Conservation (phyloP, 208 protist species). For the Leishmania guyanensis region DNA sequence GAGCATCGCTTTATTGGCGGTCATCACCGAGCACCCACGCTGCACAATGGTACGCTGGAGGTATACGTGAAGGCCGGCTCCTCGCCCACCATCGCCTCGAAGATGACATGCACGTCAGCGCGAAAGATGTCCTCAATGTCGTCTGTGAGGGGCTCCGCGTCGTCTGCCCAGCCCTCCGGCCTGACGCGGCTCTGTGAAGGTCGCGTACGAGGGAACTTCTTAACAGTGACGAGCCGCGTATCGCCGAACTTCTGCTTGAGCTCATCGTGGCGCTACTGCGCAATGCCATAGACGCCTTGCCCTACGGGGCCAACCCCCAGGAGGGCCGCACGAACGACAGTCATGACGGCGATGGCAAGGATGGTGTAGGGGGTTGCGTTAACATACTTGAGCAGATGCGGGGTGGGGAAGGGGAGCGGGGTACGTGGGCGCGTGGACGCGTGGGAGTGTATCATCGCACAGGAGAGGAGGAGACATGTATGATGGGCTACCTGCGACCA, state of each 20-base stretch:
- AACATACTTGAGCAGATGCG: neutral
- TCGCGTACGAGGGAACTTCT: conserved; percentile 33
- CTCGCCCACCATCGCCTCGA: conserved; percentile 42
- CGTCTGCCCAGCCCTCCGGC: conserved; percentile 20
- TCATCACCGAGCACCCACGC: conserved; percentile 36
- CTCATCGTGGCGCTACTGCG: conserved; percentile 32
- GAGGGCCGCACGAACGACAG: conserved; percentile 30
- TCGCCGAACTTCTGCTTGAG: conserved; percentile 30
- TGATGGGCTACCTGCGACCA: neutral
- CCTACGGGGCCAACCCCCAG: conserved; percentile 48
- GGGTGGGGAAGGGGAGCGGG: too few species aligned
- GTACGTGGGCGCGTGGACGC: too few species aligned
- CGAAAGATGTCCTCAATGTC: conserved; percentile 26
- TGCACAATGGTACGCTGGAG: conserved; percentile 31
- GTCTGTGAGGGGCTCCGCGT: conserved; percentile 34
- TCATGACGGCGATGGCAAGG: conserved; percentile 4
- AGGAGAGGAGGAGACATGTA: neutral
- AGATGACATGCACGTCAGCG: conserved; percentile 31
- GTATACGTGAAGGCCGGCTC: conserved; percentile 33
- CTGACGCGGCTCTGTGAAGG: conserved; percentile 11
- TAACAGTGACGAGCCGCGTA: conserved; percentile 30
- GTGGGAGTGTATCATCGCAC: neutral
- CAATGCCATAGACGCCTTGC: conserved; percentile 42
- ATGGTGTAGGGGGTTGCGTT: neutral
- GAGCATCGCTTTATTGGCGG: conserved; percentile 51